These are phyloP conservation scores for Heracleum sosnowskyi DNA, from an alignment of 129 eudicot species.

Conservation along the genomic window DNA sequence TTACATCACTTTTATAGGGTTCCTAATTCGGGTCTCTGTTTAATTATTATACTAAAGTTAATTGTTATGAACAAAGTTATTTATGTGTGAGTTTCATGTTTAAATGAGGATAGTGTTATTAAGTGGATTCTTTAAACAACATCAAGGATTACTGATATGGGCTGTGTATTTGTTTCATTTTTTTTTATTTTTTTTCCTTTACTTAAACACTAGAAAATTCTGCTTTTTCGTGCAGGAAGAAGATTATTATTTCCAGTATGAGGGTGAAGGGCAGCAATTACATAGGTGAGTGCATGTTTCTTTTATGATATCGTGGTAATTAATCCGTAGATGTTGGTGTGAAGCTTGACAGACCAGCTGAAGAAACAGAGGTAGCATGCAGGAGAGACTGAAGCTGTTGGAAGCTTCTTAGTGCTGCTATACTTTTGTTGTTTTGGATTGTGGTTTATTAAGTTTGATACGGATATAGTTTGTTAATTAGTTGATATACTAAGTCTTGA, in stretches of 20 bases:
- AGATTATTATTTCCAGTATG: too few relatives aligned
- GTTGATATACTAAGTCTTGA: not conserved
- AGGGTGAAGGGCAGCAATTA: too few relatives aligned
- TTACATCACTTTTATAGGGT: too few relatives aligned
- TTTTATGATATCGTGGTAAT: not conserved
- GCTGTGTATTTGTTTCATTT: slow-evolving; percentile 28
- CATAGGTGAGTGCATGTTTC: too few relatives aligned
- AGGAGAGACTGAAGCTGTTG: slow-evolving; percentile 9
- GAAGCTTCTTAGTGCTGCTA: not conserved
- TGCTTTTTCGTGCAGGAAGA: too few relatives aligned
- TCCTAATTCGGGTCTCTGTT: not conserved
- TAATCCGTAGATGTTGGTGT: slow-evolving; percentile 9
- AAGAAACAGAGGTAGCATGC: not conserved
- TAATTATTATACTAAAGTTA: too few relatives aligned
- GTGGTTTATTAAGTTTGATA: not conserved
- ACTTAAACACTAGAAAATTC: too few relatives aligned
- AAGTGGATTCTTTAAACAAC: slow-evolving; percentile 85
- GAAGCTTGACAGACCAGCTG: slow-evolving; percentile 10
- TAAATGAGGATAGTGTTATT: too few relatives aligned
- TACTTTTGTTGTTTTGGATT: not conserved
- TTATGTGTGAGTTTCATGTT: too few relatives aligned
- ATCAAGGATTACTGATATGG: slow-evolving; percentile 91
- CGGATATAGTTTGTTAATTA: not conserved
- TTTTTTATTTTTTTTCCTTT: too few relatives aligned
- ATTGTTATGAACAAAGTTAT: not conserved